Conservation (phyloP, 2,329 filamentous ascomycete genomes). For the Fusarium sp. region DNA sequence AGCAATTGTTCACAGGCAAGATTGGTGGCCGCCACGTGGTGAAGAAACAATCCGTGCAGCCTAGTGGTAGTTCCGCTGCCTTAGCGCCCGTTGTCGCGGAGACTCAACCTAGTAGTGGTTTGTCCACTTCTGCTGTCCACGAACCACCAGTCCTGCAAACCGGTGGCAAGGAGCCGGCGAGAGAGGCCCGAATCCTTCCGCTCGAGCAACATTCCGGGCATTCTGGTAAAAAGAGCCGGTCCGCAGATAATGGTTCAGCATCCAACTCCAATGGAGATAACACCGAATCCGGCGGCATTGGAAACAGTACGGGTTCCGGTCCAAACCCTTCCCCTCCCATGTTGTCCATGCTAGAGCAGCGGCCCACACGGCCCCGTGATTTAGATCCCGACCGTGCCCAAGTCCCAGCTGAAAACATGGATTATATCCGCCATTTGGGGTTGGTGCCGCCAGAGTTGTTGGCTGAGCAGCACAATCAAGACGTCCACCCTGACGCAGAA, state of each 20-base stretch:
- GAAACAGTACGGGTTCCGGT: conserved; percentile 45
- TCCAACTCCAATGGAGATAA: conserved; percentile 61
- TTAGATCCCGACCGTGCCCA: conserved; percentile 82
- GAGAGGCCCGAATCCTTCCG: conserved; percentile 61
- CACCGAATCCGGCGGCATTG: conserved; percentile 54
- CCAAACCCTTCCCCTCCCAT: conserved; percentile 54
- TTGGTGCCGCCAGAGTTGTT: conserved; percentile 67
- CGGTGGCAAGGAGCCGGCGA: conserved; percentile 45
- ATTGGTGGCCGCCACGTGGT: conserved; percentile 54
- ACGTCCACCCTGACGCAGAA: conserved; percentile 69
- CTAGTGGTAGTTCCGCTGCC: conserved; percentile 14
- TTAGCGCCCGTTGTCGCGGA: conserved; percentile 40
- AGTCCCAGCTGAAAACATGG: conserved; percentile 78
- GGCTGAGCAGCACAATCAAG: conserved; percentile 52
- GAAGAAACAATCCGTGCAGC: conserved; percentile 36
- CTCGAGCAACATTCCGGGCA: conserved; percentile 43
- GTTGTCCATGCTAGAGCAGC: conserved; percentile 67
- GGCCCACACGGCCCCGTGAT: conserved; percentile 79
- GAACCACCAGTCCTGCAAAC: conserved; percentile 45
- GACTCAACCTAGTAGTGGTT: conserved; percentile 38
- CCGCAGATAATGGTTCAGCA: conserved; percentile 55
- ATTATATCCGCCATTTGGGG: conserved; percentile 80
- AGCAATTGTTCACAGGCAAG: conserved; percentile 84
- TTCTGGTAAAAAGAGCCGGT: conserved; percentile 52
- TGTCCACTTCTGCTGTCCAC: conserved; percentile 42